Evolutionary conservation across 495 filamentous ascomycete species (phyloP).

Genomic region (Penicillium salamii): DNA sequence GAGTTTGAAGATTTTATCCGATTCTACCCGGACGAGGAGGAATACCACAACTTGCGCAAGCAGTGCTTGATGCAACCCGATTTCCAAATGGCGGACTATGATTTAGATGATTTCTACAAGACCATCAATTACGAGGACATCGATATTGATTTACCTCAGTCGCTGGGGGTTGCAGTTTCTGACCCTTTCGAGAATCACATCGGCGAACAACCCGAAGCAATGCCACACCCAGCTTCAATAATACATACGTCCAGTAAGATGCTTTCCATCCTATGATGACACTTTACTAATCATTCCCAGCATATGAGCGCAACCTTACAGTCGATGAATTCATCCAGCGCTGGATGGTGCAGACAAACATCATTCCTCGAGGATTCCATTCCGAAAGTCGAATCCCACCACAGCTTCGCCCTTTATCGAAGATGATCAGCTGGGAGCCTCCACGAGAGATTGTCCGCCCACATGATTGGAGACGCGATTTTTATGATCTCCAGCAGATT

Average conservation of each 20-base stretch:
- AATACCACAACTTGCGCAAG: slow-evolving; percentile 18
- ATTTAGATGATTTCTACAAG: slow-evolving; percentile 37
- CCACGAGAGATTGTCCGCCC: slow-evolving; percentile 42
- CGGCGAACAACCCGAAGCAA: slow-evolving; percentile 9
- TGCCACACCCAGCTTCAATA: slow-evolving; percentile 28
- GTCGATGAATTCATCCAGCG: slow-evolving; percentile 45
- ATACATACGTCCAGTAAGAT: slow-evolving; percentile 38
- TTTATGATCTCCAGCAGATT: slow-evolving; percentile 75
- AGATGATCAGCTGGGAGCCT: slow-evolving; percentile 35
- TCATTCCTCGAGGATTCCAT: slow-evolving; percentile 14
- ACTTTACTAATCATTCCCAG: slow-evolving; percentile 16
- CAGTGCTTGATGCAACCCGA: slow-evolving; percentile 3
- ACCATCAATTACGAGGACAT: slow-evolving; percentile 20
- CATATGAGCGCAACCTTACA: slow-evolving; percentile 41
- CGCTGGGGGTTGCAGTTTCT: background rate
- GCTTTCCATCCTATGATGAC: background rate
- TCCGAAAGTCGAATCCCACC: slow-evolving; percentile 18
- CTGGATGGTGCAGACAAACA: slow-evolving; percentile 33
- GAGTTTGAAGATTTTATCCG: slow-evolving; percentile 34
- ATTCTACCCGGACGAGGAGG: slow-evolving; percentile 37
- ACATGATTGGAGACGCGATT: slow-evolving; percentile 50
- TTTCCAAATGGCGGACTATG: slow-evolving; percentile 20
- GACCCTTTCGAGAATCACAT: slow-evolving; percentile 2
- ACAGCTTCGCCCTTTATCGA: slow-evolving; percentile 25
- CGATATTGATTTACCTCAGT: slow-evolving; percentile 13